Conservation (phyloP, 805 yeast genomes). For the Sungouiozyma ichnusensis region DNA sequence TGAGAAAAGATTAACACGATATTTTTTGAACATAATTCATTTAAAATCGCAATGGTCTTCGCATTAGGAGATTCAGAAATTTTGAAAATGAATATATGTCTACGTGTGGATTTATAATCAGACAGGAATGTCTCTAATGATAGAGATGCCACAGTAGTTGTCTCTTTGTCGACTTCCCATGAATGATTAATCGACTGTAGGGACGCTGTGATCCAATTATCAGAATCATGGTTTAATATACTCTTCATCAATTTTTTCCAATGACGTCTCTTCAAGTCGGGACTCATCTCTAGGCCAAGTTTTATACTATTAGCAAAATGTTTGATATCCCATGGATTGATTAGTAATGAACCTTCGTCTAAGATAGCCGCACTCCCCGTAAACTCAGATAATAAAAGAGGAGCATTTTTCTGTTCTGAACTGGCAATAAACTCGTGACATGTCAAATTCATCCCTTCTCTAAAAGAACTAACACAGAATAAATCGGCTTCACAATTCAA, state of each 20-base stretch:
- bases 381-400: slow-evolving; percentile 80
- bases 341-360: slow-evolving; percentile 55
- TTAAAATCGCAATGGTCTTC: slow-evolving; percentile 45
- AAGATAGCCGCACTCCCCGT: slow-evolving; percentile 87
- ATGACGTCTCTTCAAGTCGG: slow-evolving; percentile 44
- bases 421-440: slow-evolving; percentile 90
- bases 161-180: slow-evolving; percentile 41
- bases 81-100: slow-evolving; percentile 38
- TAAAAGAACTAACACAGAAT: slow-evolving; percentile 79
- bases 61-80: slow-evolving; percentile 50
- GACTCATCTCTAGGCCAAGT: slow-evolving; percentile 53
- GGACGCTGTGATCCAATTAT: slow-evolving; percentile 59
- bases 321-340: slow-evolving; percentile 85
- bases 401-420: slow-evolving; percentile 59
- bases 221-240: slow-evolving; percentile 58
- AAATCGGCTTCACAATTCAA: slow-evolving; percentile 75
- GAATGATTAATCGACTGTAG: slow-evolving; percentile 40
- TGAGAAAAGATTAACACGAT: slow-evolving; percentile 64
- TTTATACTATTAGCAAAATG: slow-evolving; percentile 56
- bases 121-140: slow-evolving; percentile 21
- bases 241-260: slow-evolving; percentile 55
- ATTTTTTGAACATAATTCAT: slow-evolving; percentile 53
- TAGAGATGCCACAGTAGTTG: slow-evolving; percentile 27
- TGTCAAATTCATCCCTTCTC: slow-evolving; percentile 95
- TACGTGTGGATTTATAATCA: slow-evolving; percentile 24